Conservation (phyloP, 2,329 filamentous ascomycete genomes). For the Lasiodiplodia theobromae region DNA sequence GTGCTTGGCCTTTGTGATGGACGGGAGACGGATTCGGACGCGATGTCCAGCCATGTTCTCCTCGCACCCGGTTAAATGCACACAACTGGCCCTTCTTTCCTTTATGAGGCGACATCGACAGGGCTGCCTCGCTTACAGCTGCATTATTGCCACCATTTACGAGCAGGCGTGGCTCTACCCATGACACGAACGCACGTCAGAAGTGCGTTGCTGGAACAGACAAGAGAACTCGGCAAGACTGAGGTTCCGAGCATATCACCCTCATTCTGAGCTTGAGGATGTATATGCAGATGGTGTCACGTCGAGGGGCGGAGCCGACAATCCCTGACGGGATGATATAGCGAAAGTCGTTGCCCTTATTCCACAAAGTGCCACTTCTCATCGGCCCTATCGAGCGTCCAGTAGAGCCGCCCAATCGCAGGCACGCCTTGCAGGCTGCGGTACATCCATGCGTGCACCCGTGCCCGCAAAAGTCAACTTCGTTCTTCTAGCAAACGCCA, state of each 20-base stretch:
- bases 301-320: background rate
- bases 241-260: too few relatives aligned
- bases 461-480: background rate
- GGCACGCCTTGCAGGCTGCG: background rate
- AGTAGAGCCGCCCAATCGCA: background rate
- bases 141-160: background rate
- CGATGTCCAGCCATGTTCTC: background rate
- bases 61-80: background rate
- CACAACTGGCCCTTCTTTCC: background rate
- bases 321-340: background rate
- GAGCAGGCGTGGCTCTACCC: background rate
- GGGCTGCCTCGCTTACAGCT: too few relatives aligned
- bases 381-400: background rate
- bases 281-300: too few relatives aligned
- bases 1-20: background rate
- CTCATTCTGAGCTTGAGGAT: too few relatives aligned
- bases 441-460: background rate
- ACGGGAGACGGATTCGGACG: background rate
- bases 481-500: background rate
- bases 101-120: background rate
- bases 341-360: background rate
- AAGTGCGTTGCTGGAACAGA: too few relatives aligned
- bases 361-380: background rate
- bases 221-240: too few relatives aligned
- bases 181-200: too few relatives aligned